These are phyloP conservation scores for Tylopilus vinaceipallidus DNA, from an alignment of 768 basidiomycete species.

Conservation along the genomic window DNA sequence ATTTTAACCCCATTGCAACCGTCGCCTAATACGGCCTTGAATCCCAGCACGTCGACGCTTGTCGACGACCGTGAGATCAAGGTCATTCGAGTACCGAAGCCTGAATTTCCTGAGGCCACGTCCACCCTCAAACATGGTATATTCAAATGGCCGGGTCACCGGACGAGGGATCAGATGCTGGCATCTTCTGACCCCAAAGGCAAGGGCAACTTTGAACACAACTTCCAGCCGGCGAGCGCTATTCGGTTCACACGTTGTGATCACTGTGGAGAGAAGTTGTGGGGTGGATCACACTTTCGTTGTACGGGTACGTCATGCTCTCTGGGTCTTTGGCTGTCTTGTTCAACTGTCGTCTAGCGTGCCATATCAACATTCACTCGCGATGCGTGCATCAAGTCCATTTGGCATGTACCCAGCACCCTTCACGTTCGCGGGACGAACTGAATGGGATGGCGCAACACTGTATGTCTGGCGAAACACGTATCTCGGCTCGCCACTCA, in stretches of 20 bases:
- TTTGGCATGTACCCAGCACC: constrained; percentile 60
- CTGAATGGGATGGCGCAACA: constrained; percentile 24
- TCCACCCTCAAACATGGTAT: constrained; percentile 54
- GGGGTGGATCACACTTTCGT: constrained; percentile 94
- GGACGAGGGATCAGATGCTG: constrained; percentile 44
- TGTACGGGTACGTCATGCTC: constrained; percentile 67
- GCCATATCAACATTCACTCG: constrained; percentile 83
- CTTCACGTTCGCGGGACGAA: constrained; percentile 32
- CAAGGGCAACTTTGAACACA: constrained; percentile 60
- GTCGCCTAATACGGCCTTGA: constrained; percentile 17
- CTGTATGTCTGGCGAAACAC: constrained; percentile 5
- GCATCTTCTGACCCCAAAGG: constrained; percentile 37
- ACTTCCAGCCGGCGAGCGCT: constrained; percentile 86
- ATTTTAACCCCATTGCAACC: constrained; percentile 3
- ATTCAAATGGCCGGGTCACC: constrained; percentile 72
- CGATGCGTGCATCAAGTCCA: constrained; percentile 76
- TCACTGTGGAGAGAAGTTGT: constrained; percentile 97
- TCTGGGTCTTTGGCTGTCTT: background rate
- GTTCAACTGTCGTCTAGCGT: constrained; percentile 47
- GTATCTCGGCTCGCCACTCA: constrained; percentile 20
- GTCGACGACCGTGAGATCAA: constrained; percentile 31
- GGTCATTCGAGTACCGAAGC: constrained; percentile 27
- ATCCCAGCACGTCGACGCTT: constrained; percentile 20
- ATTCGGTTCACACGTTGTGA: constrained; percentile 91
- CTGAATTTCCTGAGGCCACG: constrained; percentile 41